Base-by-base conservation (phyloP, 306 rosid genomes). In the Fragaria vesca region DNA sequence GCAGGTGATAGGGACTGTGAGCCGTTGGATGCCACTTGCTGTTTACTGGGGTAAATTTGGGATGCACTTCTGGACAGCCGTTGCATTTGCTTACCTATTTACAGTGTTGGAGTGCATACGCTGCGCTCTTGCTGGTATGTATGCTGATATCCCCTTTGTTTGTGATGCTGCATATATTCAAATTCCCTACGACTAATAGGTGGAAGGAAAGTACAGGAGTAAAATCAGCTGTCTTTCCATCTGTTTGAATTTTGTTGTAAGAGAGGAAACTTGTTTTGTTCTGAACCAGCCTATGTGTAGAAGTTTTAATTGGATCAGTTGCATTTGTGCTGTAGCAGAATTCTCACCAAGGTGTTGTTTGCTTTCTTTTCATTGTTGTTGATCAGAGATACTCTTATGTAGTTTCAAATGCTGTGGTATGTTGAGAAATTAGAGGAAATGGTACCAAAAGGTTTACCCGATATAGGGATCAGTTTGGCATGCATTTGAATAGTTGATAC, bases 151-250 rank as follows among this genome's bases (percentile, higher is more conserved):
- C 82, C 99, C 99, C 69, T 95, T 95, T 50, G 76, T 86, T 30
- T 93, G 91, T 24, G 97, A 95, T 43, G 99, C 97, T 26, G 97
- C 97, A 24, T 90, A 93, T 79, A 95, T 93, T 79, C 97, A 95
- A 83, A 95, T 95, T 36, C 99, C 99, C 51, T 88, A 86, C 8
- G 97, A 93, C 66, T 95, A 95, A 91, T 46, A 8, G 21, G 18
- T 46, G 0, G 12, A 75, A 18, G 12, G 57, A 43, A 74, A 43
- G 55, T 3, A 4, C 6, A 42, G 48, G 57, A 75, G 61, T 12
- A 62, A 61, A 51, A 12, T 43, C 45, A 69, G 4, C 34, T 11
- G 4, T 32, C 70, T 45, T 74, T 12, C 18, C 45, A 6, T 36
- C 50, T 47, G 43, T 26, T 62, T 46, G 46, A 16, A 46, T 11